Conservation (phyloP, 352 stramenopile genomes). For the Pythium catenulatum region DNA sequence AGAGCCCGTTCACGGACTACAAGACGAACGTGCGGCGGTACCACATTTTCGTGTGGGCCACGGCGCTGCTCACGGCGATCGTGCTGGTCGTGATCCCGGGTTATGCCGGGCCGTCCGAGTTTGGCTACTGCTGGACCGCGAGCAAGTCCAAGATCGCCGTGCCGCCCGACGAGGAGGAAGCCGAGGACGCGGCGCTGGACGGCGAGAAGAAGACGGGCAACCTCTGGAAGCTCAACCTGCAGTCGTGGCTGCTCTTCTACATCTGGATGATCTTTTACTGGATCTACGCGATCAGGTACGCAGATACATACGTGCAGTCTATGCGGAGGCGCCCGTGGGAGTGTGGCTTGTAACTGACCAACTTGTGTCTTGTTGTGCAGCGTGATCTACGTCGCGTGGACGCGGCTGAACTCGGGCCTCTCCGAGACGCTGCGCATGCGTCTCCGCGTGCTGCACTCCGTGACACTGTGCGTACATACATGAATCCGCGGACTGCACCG, state of each 20-base stretch:
- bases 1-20: conserved; percentile 94
- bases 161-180: conserved; percentile 32
- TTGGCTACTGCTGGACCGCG: conserved; percentile 91
- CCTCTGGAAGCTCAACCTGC: conserved; percentile 92
- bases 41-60: conserved; percentile 90
- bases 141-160: conserved; percentile 78
- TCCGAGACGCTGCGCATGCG: conserved; percentile 92
- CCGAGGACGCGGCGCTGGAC: neutral
- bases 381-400: conserved; percentile 92
- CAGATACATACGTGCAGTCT: too few relatives aligned
- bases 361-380: conserved; percentile 44
- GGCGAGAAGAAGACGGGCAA: conserved; percentile 67
- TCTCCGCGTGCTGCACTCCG: conserved; percentile 90
- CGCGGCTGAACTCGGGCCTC: conserved; percentile 85
- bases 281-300: conserved; percentile 89
- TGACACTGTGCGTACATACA: conserved; percentile 90
- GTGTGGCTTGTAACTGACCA: too few relatives aligned
- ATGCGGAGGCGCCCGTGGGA: too few relatives aligned
- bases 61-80: conserved; percentile 83
- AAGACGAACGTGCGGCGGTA: conserved; percentile 91
- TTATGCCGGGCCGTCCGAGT: conserved; percentile 87
- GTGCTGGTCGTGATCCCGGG: conserved; percentile 84
- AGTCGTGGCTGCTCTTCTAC: conserved; percentile 93
- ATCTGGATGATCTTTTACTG: conserved; percentile 93
- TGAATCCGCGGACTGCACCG: too few relatives aligned